phyloP scores from a whole-genome alignment of 1,284 basidiomycete genomes.

The Sanghuangporus baumii region DNA sequence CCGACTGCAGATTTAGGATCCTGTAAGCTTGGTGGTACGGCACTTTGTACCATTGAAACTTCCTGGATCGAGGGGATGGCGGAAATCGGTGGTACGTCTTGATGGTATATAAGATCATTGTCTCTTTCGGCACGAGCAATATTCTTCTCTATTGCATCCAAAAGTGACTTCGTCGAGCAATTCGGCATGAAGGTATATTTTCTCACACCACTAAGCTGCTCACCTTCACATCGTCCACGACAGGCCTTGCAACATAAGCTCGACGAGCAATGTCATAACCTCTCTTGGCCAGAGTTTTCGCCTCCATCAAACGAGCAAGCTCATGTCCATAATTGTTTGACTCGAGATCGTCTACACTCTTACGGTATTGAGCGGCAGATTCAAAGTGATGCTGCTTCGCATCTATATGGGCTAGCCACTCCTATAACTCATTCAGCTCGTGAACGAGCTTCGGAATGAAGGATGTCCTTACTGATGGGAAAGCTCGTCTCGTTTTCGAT shows the following conservation, averaged over 20 bases:
- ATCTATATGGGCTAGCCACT: constrained; percentile 80
- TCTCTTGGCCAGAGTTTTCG: constrained; percentile 64
- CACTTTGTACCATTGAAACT: constrained; percentile 65
- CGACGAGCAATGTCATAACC: constrained; percentile 69
- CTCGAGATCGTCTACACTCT: constrained; percentile 89
- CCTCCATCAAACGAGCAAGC: constrained; percentile 68
- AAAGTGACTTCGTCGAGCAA: constrained; percentile 41
- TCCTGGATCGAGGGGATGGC: constrained; percentile 64
- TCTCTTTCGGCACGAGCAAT: constrained; percentile 78
- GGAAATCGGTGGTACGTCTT: constrained; percentile 74
- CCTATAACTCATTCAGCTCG: constrained; percentile 35
- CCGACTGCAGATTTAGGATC: constrained; percentile 53
- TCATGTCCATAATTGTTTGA: constrained; percentile 83
- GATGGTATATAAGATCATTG: constrained; percentile 95
- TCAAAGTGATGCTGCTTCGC: constrained; percentile 85
- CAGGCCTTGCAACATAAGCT: constrained; percentile 52
- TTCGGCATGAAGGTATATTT: not conserved
- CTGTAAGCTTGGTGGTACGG: constrained; percentile 53
- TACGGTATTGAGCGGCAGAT: constrained; percentile 86
- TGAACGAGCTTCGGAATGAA: not conserved
- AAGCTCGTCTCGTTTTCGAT: constrained; percentile 33
- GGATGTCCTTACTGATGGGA: constrained; percentile 45
- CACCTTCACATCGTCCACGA: constrained; percentile 77
- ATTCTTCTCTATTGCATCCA: constrained; percentile 67
- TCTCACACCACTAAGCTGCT: constrained; percentile 6